phyloP scores from a whole-genome alignment of 2,329 filamentous ascomycete genomes.

The Colletotrichum sp. region DNA sequence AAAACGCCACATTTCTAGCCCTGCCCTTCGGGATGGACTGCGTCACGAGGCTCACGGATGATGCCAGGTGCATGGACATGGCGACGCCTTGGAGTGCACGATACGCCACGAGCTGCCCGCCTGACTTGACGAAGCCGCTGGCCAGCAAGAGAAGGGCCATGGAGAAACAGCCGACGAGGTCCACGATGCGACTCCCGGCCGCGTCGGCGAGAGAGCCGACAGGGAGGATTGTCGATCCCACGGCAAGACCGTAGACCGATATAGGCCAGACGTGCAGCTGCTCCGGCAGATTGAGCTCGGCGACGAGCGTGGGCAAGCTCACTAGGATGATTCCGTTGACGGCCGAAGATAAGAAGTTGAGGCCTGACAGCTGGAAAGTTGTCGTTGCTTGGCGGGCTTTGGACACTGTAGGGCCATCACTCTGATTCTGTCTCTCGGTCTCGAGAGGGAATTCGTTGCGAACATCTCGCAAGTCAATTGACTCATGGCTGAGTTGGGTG shows the following conservation, averaged over 20 bases:
- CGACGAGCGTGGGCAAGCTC: background rate
- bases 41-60: constrained; percentile 39
- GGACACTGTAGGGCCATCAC: background rate
- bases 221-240: background rate
- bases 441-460: background rate
- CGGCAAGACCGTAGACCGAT: background rate
- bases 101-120: constrained; percentile 39
- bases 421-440: background rate
- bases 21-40: constrained; percentile 33
- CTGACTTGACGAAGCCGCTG: constrained; percentile 45
- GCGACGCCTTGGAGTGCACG: constrained; percentile 45
- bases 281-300: background rate
- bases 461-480: background rate
- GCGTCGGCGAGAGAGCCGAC: constrained; percentile 31
- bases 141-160: constrained; percentile 35
- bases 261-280: background rate
- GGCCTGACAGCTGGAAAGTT: background rate
- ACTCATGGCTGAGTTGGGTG: background rate
- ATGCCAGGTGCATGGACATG: constrained; percentile 38
- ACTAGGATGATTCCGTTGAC: background rate
- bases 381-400: background rate
- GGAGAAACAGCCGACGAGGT: constrained; percentile 36
- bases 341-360: background rate
- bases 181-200: constrained; percentile 35
- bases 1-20: constrained; percentile 44